Evolutionary conservation across 2,329 filamentous ascomycete genomes (phyloP), one percentile per base, ranked within the genome.

Genomic region (Westerdykella sp.): DNA sequence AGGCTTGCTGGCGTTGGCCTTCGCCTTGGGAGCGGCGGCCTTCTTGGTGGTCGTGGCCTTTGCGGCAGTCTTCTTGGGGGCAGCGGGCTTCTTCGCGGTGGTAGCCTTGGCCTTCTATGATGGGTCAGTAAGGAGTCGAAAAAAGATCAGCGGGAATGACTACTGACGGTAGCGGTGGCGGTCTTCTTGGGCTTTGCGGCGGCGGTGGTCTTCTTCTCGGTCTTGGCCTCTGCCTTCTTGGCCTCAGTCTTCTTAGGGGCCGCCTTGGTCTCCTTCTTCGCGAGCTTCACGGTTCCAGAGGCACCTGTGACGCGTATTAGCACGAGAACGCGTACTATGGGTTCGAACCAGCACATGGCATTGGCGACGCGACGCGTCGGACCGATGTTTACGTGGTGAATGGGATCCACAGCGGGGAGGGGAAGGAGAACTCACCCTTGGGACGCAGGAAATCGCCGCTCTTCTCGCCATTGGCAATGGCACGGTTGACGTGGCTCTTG

Each of bases 281-380:
- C 85, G 47, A 95, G 83, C 84, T 95, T 95, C 71, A 93, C 88
- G 55, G 87, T 85, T 48, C 89, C 89, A 51, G 89, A 95, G 47
- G 87, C 78, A 60, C 85, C 85, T 89, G 46, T 40, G 45, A 40
- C 23, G 32, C 44, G 61, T 42, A 67, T 68, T 45, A 60, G 52
- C 40, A 40, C 18, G 22, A 34, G 39, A 31, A n/a, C n/a, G 2
- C 21, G 45, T 11, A 9, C 12, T 34, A 18, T 37, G 21, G 40
- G 16, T 34, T 39, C 25, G 30, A 40, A 6, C 7, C 14, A 31
- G n/a, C n/a, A 22, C 13, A n/a, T 30, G 7, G 25, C 18, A 31
- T 25, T 22, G 37, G 35, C 16, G 7, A 23, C 9, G 6, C 30
- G 18, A 45, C 37, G 15, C 34, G 39, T 35, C 35, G 31, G 25